Evolutionary conservation across 129 eudicot species (phyloP).

Genomic region (Flaveria bidentis): DNA sequence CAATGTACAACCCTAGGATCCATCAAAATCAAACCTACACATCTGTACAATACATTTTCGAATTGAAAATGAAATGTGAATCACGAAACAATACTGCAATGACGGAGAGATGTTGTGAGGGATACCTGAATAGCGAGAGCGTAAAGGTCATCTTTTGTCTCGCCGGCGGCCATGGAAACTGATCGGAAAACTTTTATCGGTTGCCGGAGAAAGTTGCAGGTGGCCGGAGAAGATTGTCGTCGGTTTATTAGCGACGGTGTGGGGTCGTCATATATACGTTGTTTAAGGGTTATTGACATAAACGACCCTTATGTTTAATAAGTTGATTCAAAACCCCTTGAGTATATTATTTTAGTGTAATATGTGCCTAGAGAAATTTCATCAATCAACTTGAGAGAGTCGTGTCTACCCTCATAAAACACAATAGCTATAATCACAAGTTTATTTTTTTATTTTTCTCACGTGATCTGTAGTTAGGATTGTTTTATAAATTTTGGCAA

Average conservation of each 20-base stretch:
- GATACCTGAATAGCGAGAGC: slow-evolving; percentile 46
- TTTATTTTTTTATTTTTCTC: too few relatives aligned
- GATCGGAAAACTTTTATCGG: too few relatives aligned
- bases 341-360: not conserved
- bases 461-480: too few relatives aligned
- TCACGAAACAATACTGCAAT: not conserved
- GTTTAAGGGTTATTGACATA: not conserved
- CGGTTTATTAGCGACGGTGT: slow-evolving; percentile 17
- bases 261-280: not conserved
- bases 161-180: slow-evolving; percentile 40
- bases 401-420: too few relatives aligned
- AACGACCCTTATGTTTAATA: not conserved
- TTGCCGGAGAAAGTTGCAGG: not conserved
- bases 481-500: too few relatives aligned
- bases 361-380: not conserved
- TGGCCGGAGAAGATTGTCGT: slow-evolving; percentile 29
- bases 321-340: not conserved
- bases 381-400: too few relatives aligned
- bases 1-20: slow-evolving; percentile 46
- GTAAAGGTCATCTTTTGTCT: slow-evolving; percentile 38
- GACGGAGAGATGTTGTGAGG: not conserved
- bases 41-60: not conserved
- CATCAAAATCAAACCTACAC: slow-evolving; percentile 12
- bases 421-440: too few relatives aligned
- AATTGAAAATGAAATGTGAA: slow-evolving; percentile 8